phyloP scores from a whole-genome alignment of 805 yeast species.

The Yarrowia sp. region DNA sequence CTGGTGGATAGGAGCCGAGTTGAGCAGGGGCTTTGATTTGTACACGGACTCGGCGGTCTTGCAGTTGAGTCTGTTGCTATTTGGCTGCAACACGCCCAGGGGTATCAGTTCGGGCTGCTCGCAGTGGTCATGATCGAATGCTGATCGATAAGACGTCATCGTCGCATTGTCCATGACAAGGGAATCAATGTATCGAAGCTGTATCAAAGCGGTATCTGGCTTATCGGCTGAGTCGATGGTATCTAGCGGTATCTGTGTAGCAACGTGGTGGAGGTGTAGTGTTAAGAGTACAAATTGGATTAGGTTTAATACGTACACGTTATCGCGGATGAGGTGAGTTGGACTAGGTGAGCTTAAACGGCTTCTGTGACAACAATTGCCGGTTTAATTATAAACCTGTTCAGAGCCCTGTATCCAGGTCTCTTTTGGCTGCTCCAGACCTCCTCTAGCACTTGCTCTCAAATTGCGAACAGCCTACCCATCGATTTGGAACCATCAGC shows the following conservation, averaged over 20 bases:
- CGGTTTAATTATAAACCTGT: too few species aligned
- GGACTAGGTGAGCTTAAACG: background rate
- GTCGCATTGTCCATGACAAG: conserved; percentile 18
- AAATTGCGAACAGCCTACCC: too few species aligned
- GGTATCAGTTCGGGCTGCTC: background rate
- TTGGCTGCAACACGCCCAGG: background rate
- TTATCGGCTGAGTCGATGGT: background rate
- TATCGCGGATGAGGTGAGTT: background rate
- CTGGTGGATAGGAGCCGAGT: conserved; percentile 9
- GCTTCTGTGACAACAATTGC: too few species aligned
- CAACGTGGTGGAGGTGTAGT: background rate
- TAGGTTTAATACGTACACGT: background rate
- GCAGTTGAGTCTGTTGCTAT: background rate
- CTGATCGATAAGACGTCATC: conserved; percentile 26
- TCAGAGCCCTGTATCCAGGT: too few species aligned
- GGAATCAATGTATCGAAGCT: background rate
- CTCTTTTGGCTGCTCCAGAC: too few species aligned
- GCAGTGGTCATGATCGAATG: background rate
- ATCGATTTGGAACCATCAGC: too few species aligned
- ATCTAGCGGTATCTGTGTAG: background rate
- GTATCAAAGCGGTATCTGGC: background rate
- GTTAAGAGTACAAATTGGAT: background rate
- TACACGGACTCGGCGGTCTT: conserved; percentile 4
- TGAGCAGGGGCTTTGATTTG: background rate
- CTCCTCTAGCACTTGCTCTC: too few species aligned